A percentile compares a stretch with the other conserved stretches of the same genome.
Conservation (phyloP, 495 filamentous ascomycete genomes). For the Podospora comata region DNA sequence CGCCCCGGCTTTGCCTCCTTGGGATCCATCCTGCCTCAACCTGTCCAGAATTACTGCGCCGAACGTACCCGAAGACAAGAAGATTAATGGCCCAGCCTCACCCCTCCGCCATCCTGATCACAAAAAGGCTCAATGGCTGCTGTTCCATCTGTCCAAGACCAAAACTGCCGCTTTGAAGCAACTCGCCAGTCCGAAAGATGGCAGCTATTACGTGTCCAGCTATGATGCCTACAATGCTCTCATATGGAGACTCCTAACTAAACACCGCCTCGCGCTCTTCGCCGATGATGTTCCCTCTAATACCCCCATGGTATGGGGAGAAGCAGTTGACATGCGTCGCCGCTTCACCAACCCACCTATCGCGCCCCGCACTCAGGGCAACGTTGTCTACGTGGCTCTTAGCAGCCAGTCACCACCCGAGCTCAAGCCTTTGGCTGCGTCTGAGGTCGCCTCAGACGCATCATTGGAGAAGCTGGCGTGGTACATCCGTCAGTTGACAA, state of each 20-base stretch:
- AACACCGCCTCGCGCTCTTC: slow-evolving; percentile 36
- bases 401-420: slow-evolving; percentile 17
- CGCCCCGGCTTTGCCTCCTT: slow-evolving; percentile 26
- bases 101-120: slow-evolving; percentile 33
- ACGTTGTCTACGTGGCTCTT: slow-evolving; percentile 35
- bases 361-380: slow-evolving; percentile 34
- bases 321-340: slow-evolving; percentile 43
- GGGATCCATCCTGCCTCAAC: slow-evolving; percentile 37
- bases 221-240: slow-evolving; percentile 45
- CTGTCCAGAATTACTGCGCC: slow-evolving; percentile 33
- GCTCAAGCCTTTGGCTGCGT: slow-evolving; percentile 27
- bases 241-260: slow-evolving; percentile 36
- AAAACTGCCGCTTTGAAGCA: slow-evolving; percentile 42
- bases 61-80: slow-evolving; percentile 22
- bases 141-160: slow-evolving; percentile 45
- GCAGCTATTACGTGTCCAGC: slow-evolving; percentile 38
- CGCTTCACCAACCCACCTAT: slow-evolving; percentile 31
- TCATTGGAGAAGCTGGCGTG: slow-evolving; percentile 37
- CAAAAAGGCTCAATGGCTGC: slow-evolving; percentile 25
- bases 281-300: slow-evolving; percentile 22
- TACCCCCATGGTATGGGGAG: slow-evolving; percentile 23
- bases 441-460: slow-evolving; percentile 37
- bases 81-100: slow-evolving; percentile 34
- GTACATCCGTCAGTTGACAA: slow-evolving; percentile 40
- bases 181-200: slow-evolving; percentile 29